Evolutionary conservation across 2,329 filamentous ascomycete genomes (phyloP).

Genomic region (Talaromyces sp.): DNA sequence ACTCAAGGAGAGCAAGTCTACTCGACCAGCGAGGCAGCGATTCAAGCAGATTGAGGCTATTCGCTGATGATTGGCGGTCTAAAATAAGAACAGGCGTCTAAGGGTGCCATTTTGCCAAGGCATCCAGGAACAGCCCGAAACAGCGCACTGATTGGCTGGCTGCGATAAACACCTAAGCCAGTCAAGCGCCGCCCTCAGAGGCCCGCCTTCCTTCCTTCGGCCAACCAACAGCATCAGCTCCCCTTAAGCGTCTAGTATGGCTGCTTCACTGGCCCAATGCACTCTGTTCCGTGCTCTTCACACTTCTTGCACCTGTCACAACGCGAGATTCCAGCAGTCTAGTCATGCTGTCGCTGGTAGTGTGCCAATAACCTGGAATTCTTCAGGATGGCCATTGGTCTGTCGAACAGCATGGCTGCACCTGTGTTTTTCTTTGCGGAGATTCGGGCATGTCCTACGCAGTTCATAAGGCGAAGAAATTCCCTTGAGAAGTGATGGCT

Average conservation of each 20-base stretch:
- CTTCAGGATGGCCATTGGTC: conserved; percentile 14
- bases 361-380: conserved; percentile 13
- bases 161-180: background rate
- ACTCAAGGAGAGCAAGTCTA: too few species aligned
- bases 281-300: conserved; percentile 14
- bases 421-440: background rate
- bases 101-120: background rate
- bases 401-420: background rate
- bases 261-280: conserved; percentile 12
- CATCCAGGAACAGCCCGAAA: conserved; percentile 2
- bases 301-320: conserved; percentile 9
- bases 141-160: conserved; percentile 1
- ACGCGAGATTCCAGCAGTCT: background rate
- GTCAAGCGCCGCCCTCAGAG: conserved; percentile 2
- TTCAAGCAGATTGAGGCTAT: background rate
- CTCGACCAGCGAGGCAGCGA: background rate
- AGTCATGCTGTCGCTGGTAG: background rate
- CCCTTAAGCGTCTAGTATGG: background rate
- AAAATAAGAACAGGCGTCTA: conserved; percentile 8
- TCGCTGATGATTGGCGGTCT: background rate
- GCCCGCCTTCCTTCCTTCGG: background rate
- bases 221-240: conserved; percentile 6
- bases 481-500: background rate
- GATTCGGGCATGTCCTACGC: background rate
- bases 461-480: conserved; percentile 11